Percentiles rank a stretch among this genome's conserved stretches.
Evolutionary conservation across 495 filamentous ascomycete species (phyloP).

Genomic region (Daldinia decipiens): DNA sequence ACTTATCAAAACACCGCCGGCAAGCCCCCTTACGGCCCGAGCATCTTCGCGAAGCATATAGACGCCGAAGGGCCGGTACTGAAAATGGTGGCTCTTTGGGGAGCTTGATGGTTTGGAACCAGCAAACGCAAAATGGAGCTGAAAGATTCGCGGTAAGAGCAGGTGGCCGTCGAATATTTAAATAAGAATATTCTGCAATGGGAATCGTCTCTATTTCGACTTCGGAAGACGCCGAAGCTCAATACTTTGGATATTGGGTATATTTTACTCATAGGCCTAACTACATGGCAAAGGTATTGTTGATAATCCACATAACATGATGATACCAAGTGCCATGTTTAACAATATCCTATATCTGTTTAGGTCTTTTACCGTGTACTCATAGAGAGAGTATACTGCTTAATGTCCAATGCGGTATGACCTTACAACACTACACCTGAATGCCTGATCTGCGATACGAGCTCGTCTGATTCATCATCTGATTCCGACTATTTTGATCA

Average conservation of each 20-base stretch:
- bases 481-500: too few relatives aligned
- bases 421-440: too few relatives aligned
- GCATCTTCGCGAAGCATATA: slow-evolving; percentile 81
- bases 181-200: slow-evolving; percentile 50
- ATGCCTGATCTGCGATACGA: too few relatives aligned
- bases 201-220: not conserved
- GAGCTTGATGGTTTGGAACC: slow-evolving; percentile 74
- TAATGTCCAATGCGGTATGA: too few relatives aligned
- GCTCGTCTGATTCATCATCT: too few relatives aligned
- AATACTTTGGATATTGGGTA: not conserved
- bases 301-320: not conserved
- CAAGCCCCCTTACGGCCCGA: slow-evolving; percentile 81
- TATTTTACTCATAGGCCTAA: not conserved
- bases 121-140: slow-evolving; percentile 66
- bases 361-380: not conserved
- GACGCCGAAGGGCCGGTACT: slow-evolving; percentile 74
- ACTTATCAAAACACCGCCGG: slow-evolving; percentile 50
- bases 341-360: not conserved
- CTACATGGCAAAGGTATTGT: not conserved
- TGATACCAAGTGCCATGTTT: not conserved
- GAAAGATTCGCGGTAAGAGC: slow-evolving; percentile 70
- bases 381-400: not conserved
- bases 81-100: slow-evolving; percentile 76
- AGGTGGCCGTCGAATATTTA: slow-evolving; percentile 72
- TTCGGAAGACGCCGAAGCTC: not conserved